A percentile compares a stretch with the other conserved stretches of the same genome.
phyloP scores from a whole-genome alignment of 305 asterid species.

The Fraxinus sp. region DNA sequence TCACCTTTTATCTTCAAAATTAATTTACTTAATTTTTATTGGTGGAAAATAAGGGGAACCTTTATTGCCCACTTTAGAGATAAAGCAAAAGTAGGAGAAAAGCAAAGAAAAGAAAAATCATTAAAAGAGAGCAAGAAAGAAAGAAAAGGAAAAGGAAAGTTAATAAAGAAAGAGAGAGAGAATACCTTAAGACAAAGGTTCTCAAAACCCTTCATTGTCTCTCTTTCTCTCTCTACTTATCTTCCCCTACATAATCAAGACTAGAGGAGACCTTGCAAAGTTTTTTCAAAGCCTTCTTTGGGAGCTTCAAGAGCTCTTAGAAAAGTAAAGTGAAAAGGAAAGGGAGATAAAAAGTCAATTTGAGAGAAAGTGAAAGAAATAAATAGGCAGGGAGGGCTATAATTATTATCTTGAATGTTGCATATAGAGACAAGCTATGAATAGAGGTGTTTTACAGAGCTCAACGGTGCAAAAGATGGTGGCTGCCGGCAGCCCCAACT shows the following conservation, averaged over 20 bases:
- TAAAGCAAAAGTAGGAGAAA: conserved; percentile 60
- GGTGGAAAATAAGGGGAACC: conserved; percentile 38
- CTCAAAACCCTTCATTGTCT: conserved; percentile 31
- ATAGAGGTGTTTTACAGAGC: conserved; percentile 53
- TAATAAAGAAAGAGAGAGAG: conserved; percentile 37
- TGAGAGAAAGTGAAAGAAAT: conserved; percentile 16
- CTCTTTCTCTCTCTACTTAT: conserved; percentile 18
- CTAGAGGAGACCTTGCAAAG: conserved; percentile 42
- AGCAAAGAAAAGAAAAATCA: conserved; percentile 32
- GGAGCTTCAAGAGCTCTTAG: conserved; percentile 32
- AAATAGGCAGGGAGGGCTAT: background rate
- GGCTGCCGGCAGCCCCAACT: conserved; percentile 48
- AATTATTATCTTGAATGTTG: conserved; percentile 2
- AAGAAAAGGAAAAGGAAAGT: conserved; percentile 21
- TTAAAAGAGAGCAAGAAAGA: conserved; percentile 19
- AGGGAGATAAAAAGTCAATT: conserved; percentile 19
- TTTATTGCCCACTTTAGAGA: conserved; percentile 50
- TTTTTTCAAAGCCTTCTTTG: conserved; percentile 42
- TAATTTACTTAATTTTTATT: conserved; percentile 29
- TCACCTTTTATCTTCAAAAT: conserved; percentile 1
- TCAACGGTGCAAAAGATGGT: conserved; percentile 57
- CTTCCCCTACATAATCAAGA: conserved; percentile 49
- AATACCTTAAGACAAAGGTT: conserved; percentile 32
- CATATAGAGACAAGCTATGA: conserved; percentile 31
- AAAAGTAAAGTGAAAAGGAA: conserved; percentile 31